Base-by-base conservation (phyloP, 2,329 filamentous ascomycete genomes). In the Beauveria medogensis region DNA sequence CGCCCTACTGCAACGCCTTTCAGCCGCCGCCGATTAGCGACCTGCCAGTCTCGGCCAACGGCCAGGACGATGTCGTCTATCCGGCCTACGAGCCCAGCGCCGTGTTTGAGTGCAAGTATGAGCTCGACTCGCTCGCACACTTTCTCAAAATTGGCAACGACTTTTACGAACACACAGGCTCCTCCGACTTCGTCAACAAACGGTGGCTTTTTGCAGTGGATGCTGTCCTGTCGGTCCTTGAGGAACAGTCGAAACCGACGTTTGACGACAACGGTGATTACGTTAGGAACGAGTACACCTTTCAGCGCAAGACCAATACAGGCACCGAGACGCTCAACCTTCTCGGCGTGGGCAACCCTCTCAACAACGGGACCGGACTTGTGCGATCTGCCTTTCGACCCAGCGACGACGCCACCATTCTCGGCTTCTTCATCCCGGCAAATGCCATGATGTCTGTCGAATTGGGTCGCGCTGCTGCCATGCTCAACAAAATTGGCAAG, bases 101-200 rank as follows among this genome's bases (percentile, higher is more conserved):
- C 54, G 94, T 99, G 3, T 99, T 97, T 66, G 94, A 99, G 75
- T 99, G 94, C 83, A 99, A 99, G 75, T 99, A 97, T 74, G 94
- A 99, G 77, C 85, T 99, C 24, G 94, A 99, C 75, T 97, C 92
- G 9, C 80, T 99, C 0, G 94, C 92, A 0, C 88, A 95, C 70
- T 99, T 99, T 72, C 81, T 99, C 6, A 86, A 89, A 0, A 77
- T 99, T 2, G 84, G 82, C 20, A 97, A 96, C 68, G 87, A 96
- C 67, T 97, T 96, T 74, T 82, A 94, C 75, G 84, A 89, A 44
- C 82, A 90, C 69, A 95, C 91, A 0, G 82, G 82, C 2, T 93
- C 90, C 0, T 88, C 82, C 1, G 87, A 88, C 1, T 97, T 96
- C 70, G 71, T 97, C 43, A 92, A 84, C 3, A 73, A 80, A 6